These are phyloP conservation scores for Ophiosphaerella korrae DNA, from an alignment of 2,329 filamentous ascomycete species.

Conservation along the genomic window DNA sequence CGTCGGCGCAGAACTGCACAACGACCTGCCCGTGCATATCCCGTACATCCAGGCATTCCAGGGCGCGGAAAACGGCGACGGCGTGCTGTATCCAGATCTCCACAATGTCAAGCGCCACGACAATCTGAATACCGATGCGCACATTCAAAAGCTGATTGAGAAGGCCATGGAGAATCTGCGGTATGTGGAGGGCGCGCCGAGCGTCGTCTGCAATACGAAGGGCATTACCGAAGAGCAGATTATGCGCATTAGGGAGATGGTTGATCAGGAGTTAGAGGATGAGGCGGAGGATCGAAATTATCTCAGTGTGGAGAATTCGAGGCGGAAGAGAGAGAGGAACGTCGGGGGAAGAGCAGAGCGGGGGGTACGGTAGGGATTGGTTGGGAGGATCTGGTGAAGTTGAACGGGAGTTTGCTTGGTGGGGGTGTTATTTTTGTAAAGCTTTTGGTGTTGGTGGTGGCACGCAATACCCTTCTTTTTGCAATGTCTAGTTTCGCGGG, in stretches of 20 bases:
- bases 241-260: slow-evolving; percentile 65
- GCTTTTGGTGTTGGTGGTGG: not conserved
- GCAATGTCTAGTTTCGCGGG: no score
- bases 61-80: slow-evolving; percentile 71
- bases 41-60: slow-evolving; percentile 86
- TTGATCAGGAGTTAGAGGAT: slow-evolving; percentile 70
- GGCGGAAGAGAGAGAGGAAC: slow-evolving; percentile 52
- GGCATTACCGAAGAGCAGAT: slow-evolving; percentile 73
- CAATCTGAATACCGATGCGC: slow-evolving; percentile 80
- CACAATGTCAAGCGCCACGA: slow-evolving; percentile 72
- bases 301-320: slow-evolving; percentile 58
- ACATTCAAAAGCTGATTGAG: slow-evolving; percentile 75
- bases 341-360: slow-evolving; percentile 52
- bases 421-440: not conserved
- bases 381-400: not conserved
- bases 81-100: slow-evolving; percentile 83
- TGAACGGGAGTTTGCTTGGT: not conserved
- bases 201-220: slow-evolving; percentile 73
- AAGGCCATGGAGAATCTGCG: slow-evolving; percentile 83
- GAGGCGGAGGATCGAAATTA: slow-evolving; percentile 64
- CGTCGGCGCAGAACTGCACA: slow-evolving; percentile 73
- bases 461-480: no score
- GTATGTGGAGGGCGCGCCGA: slow-evolving; percentile 83
- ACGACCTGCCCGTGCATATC: slow-evolving; percentile 76
- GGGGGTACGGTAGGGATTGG: slow-evolving; percentile 21